phyloP scores from a whole-genome alignment of 805 yeast genomes.

The Isabelozyma pseudorhagii region DNA sequence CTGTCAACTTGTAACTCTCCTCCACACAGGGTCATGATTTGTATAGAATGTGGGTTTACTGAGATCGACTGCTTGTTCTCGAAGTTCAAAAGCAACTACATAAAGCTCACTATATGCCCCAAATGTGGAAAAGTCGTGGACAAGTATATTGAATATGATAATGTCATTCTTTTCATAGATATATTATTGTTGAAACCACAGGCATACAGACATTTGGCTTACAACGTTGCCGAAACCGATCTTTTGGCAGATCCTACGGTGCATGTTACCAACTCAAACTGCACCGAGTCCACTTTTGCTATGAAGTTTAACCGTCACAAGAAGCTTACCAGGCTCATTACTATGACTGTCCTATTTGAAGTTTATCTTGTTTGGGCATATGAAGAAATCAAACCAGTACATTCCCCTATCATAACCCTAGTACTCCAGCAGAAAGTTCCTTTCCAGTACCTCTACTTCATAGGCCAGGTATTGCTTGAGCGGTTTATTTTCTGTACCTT shows the following conservation, averaged over 20 bases:
- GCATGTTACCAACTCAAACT: not conserved
- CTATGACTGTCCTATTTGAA: constrained; percentile 74
- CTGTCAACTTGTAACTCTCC: not conserved
- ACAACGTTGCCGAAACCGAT: constrained; percentile 51
- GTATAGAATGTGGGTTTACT: constrained; percentile 75
- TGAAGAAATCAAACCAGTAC: constrained; percentile 59
- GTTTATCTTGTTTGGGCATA: constrained; percentile 91
- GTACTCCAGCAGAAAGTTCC: constrained; percentile 34
- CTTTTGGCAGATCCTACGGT: constrained; percentile 5
- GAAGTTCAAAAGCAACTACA: constrained; percentile 71
- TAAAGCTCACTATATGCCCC: constrained; percentile 73
- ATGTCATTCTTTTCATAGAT: constrained; percentile 80
- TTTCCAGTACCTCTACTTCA: constrained; percentile 56
- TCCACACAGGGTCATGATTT: constrained; percentile 56
- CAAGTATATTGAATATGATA: constrained; percentile 87
- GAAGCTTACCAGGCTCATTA: constrained; percentile 42
- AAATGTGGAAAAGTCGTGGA: constrained; percentile 76
- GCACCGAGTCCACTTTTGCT: not conserved
- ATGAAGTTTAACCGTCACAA: constrained; percentile 12
- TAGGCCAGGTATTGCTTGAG: constrained; percentile 49
- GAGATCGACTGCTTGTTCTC: constrained; percentile 66
- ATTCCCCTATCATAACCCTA: constrained; percentile 17
- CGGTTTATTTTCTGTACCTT: constrained; percentile 37
- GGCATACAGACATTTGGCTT: constrained; percentile 84
- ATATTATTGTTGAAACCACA: constrained; percentile 79